Base-by-base conservation (phyloP, 768 basidiomycete species). In the Naganishia vaughanmartiniae region DNA sequence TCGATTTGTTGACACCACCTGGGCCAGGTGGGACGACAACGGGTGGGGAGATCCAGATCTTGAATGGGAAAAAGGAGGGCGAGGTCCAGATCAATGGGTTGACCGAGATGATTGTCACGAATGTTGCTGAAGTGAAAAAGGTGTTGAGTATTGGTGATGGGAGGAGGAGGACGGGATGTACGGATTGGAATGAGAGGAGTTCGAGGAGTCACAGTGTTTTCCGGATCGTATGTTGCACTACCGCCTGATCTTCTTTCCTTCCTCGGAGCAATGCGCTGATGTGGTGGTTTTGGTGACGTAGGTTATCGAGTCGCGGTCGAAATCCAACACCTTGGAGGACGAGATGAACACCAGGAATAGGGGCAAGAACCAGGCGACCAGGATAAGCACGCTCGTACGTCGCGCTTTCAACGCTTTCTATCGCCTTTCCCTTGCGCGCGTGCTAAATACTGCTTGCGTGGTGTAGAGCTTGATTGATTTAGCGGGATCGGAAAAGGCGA, bases 161-260 rank as follows among this genome's bases (percentile, higher is more conserved):
- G 4, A 89, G 92, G 76, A 84, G 95, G 60, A 84, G 92, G 71
- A 96, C 93, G 4, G 94, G 93, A 0, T 91, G 88, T 74, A 99
- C 96, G n/a, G 95, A 99, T 77, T 99, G 95, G 95, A 99, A 99
- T 78, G 90, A 93, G 76, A 83, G 95, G 70, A 93, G 91, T 83
- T 93, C 91, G 78, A 85, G 95, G 39, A 93, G 92, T 83, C 95
- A 97, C 79, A 91, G 90, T 73, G 91, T 98, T 0, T 96, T 98
- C 80, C 84, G 93, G 34, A 86, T 97, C 33, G 94, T 98, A 54
- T 74, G 83, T 77, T 21, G 7, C 45, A 1, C 26, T 33, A 1
- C 31, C 12, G 4, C 14, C 26, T 26, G 19, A 9, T 28, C 12
- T 33, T 12, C 24, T 4, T 17, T 14, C n/a, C 12, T 33, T 12